These are phyloP conservation scores for Claviceps digitariae DNA, from an alignment of 2,329 filamentous ascomycete genomes.

Conservation along the genomic window DNA sequence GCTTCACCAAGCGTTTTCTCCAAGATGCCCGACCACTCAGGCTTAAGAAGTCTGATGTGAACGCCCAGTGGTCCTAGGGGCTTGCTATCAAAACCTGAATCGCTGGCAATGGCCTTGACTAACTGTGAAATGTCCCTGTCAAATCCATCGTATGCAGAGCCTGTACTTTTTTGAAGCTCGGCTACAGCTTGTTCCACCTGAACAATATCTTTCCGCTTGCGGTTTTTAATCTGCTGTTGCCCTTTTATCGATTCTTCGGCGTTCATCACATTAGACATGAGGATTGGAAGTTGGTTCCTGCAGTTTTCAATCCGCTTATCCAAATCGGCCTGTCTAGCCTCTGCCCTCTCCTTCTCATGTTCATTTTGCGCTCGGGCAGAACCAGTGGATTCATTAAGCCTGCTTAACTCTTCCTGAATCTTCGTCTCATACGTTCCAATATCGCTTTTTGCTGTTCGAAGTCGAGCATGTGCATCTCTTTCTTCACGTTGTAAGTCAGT, in stretches of 20 bases:
- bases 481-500: constrained; percentile 46
- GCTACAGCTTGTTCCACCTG: constrained; percentile 29
- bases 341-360: constrained; percentile 31
- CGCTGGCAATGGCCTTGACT: constrained; percentile 54
- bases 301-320: constrained; percentile 15
- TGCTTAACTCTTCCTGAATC: constrained; percentile 42
- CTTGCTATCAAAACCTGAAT: constrained; percentile 51
- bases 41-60: constrained; percentile 61
- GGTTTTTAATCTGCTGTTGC: constrained; percentile 18
- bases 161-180: constrained; percentile 42
- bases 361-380: constrained; percentile 52
- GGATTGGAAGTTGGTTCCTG: constrained; percentile 17
- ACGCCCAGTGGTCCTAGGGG: constrained; percentile 77
- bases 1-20: constrained; percentile 61
- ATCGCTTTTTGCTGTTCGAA: constrained; percentile 38
- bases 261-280: constrained; percentile 20
- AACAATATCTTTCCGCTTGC: constrained; percentile 41
- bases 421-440: constrained; percentile 31
- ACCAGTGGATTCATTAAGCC: constrained; percentile 55
- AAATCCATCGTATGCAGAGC: constrained; percentile 51
- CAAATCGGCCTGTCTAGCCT: constrained; percentile 14
- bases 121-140: constrained; percentile 48
- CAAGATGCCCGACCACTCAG: constrained; percentile 70
- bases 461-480: constrained; percentile 45
- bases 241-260: constrained; percentile 18